Evolutionary conservation across 1,284 basidiomycete genomes (phyloP), one percentile per base, ranked within the genome.

Genomic region (Trametes hirsuta): DNA sequence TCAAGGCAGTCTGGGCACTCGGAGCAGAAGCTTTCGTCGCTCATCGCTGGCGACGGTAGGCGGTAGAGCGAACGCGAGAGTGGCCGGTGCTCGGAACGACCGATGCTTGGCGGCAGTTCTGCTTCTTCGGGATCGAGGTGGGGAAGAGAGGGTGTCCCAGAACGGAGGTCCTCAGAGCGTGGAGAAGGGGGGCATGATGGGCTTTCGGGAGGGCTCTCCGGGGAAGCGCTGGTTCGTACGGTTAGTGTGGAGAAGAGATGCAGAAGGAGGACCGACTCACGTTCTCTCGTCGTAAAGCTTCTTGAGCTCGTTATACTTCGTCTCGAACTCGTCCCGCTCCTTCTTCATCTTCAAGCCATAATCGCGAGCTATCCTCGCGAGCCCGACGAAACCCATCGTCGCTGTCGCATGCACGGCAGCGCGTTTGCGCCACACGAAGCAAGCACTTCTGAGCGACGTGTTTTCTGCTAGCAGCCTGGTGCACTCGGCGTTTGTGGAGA

Each of bases 321-420:
- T 67, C 46, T 78, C 70, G 5, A 78, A 72, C 63, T 74, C 79
- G 61, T 79, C 77, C 35, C 72, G 72, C 67, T 86, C 82, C 34
- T 72, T 73, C 60, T 79, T 77, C 60, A 82, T 72, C 51, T 74
- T 74, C 14, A 81, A 54, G n/a, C 78, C 80, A 46, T 81, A 77
- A 56, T 84, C 81, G 48, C 78, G 77, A 5, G 83, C 77, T 4
- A 79, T 68, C 42, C 79, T 76, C 14, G 82, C 77, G 53, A 85
- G 76, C 30, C 80, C 78, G 44, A 84, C 74, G 41, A 86, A 77
- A 36, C 81, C 80, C 30, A 84, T 70, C 25, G 82, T 85, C 12
- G 83, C 82, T 3, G 81, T 76, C 10, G 83, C 80, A 63, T 86
- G 84, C 9, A 81, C 75, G 59, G 84, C 81, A 11, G 84, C 84